These are phyloP conservation scores for Metschnikowia santaceciliae DNA, from an alignment of 805 yeast species.

Conservation along the genomic window DNA sequence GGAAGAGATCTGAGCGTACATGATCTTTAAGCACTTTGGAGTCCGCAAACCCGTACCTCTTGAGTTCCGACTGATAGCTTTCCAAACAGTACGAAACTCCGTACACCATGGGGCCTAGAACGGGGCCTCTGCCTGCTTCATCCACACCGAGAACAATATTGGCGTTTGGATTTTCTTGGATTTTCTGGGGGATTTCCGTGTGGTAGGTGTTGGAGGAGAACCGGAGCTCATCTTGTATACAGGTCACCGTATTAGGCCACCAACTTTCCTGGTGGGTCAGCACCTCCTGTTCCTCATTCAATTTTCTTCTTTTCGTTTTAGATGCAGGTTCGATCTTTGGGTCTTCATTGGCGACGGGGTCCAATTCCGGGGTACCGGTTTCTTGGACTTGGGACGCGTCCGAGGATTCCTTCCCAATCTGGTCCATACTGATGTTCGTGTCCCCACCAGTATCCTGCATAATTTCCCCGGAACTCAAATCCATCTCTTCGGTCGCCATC, in stretches of 20 bases:
- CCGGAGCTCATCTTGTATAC: slow-evolving; percentile 22
- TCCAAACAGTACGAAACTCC: slow-evolving; percentile 76
- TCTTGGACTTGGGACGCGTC: no score
- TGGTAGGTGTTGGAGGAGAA: slow-evolving; percentile 46
- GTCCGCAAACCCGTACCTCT: slow-evolving; percentile 80
- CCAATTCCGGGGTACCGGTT: no score
- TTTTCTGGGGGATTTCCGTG: slow-evolving; percentile 45
- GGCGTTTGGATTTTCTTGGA: slow-evolving; percentile 27
- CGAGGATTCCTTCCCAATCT: no score
- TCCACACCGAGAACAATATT: slow-evolving; percentile 81
- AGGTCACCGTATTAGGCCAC: slow-evolving; percentile 33
- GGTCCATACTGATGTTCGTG: no score
- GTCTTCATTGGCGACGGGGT: no score
- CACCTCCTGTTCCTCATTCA: no score
- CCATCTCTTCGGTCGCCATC: no score
- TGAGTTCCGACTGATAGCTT: slow-evolving; percentile 46
- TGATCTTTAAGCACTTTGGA: slow-evolving; percentile 81
- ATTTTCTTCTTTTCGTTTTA: background rate
- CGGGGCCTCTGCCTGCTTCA: slow-evolving; percentile 99
- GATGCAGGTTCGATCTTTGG: no score
- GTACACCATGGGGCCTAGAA: slow-evolving; percentile 96
- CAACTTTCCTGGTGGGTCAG: slow-evolving; percentile 14
- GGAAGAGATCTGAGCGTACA: slow-evolving; percentile 59
- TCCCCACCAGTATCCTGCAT: no score
- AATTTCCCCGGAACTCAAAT: no score